These are phyloP conservation scores for Tetrapisispora iriomotensis DNA, from an alignment of 805 yeast species.

Conservation along the genomic window DNA sequence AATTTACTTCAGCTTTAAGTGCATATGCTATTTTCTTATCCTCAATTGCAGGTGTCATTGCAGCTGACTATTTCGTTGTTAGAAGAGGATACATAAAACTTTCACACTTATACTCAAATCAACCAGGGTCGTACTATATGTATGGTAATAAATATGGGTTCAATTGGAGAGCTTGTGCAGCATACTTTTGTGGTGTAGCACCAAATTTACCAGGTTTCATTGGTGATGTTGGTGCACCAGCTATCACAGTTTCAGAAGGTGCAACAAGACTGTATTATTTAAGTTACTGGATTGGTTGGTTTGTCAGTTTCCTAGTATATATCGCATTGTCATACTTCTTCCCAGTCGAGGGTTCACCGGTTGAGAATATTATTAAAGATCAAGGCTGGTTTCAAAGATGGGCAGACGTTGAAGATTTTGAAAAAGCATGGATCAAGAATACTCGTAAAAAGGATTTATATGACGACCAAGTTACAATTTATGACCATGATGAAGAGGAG, in stretches of 20 bases:
- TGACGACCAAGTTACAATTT: conserved; percentile 7
- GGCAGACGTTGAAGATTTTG: conserved; percentile 56
- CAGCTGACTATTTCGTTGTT: conserved; percentile 48
- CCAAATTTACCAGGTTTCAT: conserved; percentile 34
- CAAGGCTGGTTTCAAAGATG: conserved; percentile 54
- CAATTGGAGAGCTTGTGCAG: conserved; percentile 73
- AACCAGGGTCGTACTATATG: conserved; percentile 35
- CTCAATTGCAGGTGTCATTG: conserved; percentile 64
- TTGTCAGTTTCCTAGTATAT: conserved; percentile 47
- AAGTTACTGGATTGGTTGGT: conserved; percentile 70
- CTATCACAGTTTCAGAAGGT: conserved; percentile 51
- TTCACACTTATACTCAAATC: conserved; percentile 49
- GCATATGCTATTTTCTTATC: conserved; percentile 75
- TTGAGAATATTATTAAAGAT: conserved; percentile 34
- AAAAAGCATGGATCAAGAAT: conserved; percentile 26
- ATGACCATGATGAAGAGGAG: conserved; percentile 10
- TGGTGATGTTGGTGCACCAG: conserved; percentile 47
- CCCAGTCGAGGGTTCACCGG: conserved; percentile 41
- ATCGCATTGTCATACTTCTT: conserved; percentile 40
- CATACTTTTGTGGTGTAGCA: conserved; percentile 37
- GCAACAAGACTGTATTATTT: conserved; percentile 62
- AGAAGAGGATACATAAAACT: conserved; percentile 58
- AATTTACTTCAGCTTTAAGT: conserved; percentile 63
- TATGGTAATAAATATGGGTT: conserved; percentile 47
- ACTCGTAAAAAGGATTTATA: conserved; percentile 11